Percentiles rank a stretch among this genome's conserved stretches.
phyloP scores from a whole-genome alignment of 441 rosid genomes.

The Kokia cookei region DNA sequence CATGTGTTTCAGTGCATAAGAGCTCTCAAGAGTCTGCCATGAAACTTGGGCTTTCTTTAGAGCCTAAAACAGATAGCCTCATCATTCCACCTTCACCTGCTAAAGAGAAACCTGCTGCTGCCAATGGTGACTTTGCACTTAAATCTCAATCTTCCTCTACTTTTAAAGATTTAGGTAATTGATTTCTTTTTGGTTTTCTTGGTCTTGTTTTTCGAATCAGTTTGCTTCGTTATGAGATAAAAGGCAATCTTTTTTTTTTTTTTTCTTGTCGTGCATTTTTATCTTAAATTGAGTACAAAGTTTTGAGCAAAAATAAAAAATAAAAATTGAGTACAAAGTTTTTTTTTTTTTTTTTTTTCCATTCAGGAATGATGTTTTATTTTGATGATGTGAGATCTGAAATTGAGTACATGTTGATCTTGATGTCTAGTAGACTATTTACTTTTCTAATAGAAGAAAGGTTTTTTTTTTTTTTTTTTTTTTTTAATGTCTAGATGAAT shows the following conservation, averaged over 20 bases:
- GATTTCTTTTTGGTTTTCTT: not conserved
- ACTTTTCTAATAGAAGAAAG: not conserved
- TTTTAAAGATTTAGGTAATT: slow-evolving; percentile 48
- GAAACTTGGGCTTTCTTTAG: slow-evolving; percentile 31
- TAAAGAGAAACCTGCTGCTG: slow-evolving; percentile 24
- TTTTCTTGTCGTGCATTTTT: slow-evolving; percentile 6
- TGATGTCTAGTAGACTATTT: not conserved
- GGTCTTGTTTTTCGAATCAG: not conserved
- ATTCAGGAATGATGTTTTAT: not conserved
- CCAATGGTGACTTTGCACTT: slow-evolving; percentile 27
- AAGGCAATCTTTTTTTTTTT: slow-evolving; percentile 12
- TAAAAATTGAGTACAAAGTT: not conserved
- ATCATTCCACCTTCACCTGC: slow-evolving; percentile 53
- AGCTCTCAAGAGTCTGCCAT: slow-evolving; percentile 32
- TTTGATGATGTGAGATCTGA: slow-evolving; percentile 10
- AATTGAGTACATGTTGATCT: not conserved
- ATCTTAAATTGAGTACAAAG: not conserved
- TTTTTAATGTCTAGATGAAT: not conserved
- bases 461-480: not conserved
- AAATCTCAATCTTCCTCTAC: slow-evolving; percentile 34
- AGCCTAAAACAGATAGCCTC: slow-evolving; percentile 34
- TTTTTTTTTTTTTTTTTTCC: not conserved
- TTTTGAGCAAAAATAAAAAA: too few relatives aligned
- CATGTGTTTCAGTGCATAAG: slow-evolving; percentile 47
- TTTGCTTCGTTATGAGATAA: not conserved